Conservation (phyloP, 495 filamentous ascomycete genomes). For the Hyaloscypha finlandica region DNA sequence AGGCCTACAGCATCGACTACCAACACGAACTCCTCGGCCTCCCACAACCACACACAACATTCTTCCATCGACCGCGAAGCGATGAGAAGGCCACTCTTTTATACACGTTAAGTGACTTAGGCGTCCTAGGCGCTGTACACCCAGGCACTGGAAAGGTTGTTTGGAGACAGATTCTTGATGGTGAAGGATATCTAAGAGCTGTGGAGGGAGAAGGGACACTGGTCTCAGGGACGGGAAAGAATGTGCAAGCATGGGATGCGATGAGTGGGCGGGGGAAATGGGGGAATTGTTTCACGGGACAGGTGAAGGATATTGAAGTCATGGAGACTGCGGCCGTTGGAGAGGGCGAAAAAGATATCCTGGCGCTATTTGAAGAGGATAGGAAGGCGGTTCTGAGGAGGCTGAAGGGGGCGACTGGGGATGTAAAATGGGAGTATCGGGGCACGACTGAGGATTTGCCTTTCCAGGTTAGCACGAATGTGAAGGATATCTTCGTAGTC, state of each 20-base stretch:
- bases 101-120: conserved; percentile 84
- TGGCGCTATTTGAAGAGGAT: conserved; percentile 65
- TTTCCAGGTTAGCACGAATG: conserved; percentile 76
- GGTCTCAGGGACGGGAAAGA: conserved; percentile 64
- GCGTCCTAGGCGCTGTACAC: conserved; percentile 84
- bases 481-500: conserved; percentile 74
- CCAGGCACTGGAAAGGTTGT: conserved; percentile 80
- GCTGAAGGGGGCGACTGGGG: conserved; percentile 72
- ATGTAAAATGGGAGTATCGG: conserved; percentile 73
- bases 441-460: conserved; percentile 70
- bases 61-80: conserved; percentile 86
- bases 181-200: conserved; percentile 59
- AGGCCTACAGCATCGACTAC: conserved; percentile 90
- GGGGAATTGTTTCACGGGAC: conserved; percentile 58
- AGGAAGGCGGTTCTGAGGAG: conserved; percentile 63
- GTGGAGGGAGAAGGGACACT: conserved; percentile 74
- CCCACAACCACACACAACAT: conserved; percentile 79
- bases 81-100: conserved; percentile 84
- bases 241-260: conserved; percentile 80
- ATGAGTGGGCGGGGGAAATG: conserved; percentile 78
- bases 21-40: conserved; percentile 86
- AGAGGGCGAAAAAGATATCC: conserved; percentile 62
- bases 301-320: conserved; percentile 78
- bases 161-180: conserved; percentile 74
- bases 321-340: conserved; percentile 62